Conservation (phyloP, 2,329 filamentous ascomycete species). For the Xylaria sp. region DNA sequence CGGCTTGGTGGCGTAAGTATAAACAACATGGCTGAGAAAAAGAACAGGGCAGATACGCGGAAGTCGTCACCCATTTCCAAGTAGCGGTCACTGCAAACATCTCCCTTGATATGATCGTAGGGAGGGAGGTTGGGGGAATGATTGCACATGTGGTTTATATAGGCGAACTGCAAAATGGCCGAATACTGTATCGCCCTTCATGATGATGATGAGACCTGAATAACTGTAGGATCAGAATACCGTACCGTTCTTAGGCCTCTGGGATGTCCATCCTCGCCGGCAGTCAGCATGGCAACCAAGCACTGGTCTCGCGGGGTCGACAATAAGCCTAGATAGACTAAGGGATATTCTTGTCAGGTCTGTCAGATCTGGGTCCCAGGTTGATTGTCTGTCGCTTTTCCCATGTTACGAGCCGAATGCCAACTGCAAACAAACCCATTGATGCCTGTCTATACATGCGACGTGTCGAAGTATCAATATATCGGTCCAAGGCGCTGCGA, state of each 20-base stretch:
- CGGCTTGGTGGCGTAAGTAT: slow-evolving; percentile 20
- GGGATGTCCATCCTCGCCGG: slow-evolving; percentile 23
- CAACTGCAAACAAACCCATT: not conserved
- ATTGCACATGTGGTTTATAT: not conserved
- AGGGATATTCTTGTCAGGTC: slow-evolving; percentile 18
- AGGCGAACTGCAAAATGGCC: not conserved
- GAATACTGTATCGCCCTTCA: not conserved
- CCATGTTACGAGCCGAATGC: slow-evolving; percentile 8
- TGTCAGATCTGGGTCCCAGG: not conserved
- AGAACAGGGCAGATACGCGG: not conserved
- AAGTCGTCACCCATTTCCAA: not conserved
- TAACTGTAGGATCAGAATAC: not conserved
- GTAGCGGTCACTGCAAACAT: not conserved
- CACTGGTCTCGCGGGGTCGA: slow-evolving; percentile 22
- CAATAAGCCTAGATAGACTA: slow-evolving; percentile 7
- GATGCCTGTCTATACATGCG: not conserved
- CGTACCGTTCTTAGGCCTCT: not conserved
- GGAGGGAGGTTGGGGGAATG: not conserved
- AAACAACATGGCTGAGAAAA: slow-evolving; percentile 24
- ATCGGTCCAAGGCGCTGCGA: not conserved
- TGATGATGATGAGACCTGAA: not conserved
- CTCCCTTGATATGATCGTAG: not conserved
- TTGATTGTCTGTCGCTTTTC: not conserved
- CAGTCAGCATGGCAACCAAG: slow-evolving; percentile 25
- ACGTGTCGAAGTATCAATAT: not conserved